phyloP scores from a whole-genome alignment of 805 yeast genomes.

The Cyberlindnera suaveolens region DNA sequence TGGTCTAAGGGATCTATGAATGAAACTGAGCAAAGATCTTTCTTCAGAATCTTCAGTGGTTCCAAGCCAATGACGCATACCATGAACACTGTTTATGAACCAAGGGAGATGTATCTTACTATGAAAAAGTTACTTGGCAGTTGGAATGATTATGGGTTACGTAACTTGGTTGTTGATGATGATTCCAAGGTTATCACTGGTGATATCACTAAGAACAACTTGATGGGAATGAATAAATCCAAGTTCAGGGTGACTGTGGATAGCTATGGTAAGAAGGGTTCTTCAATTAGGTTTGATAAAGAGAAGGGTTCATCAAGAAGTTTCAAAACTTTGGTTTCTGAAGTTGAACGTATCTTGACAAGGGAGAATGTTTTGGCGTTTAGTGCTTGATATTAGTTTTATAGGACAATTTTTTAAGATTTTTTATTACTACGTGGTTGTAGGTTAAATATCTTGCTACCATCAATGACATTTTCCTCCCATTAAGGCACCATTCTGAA shows the following conservation, averaged over 20 bases:
- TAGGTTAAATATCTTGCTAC: neutral
- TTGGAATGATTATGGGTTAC: conserved; percentile 69
- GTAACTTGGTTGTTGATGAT: conserved; percentile 42
- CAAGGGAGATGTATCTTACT: conserved; percentile 58
- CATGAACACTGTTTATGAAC: conserved; percentile 26
- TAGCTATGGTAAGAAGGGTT: conserved; percentile 36
- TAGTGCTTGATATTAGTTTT: conserved; percentile 8
- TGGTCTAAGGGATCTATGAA: conserved; percentile 21
- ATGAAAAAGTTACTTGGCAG: conserved; percentile 53
- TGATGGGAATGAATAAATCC: conserved; percentile 57
- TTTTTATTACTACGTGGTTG: neutral
- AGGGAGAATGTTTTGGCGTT: conserved; percentile 55
- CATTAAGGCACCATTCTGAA: too few species aligned
- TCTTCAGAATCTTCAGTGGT: conserved; percentile 28
- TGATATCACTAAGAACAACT: conserved; percentile 52
- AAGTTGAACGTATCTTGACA: conserved; percentile 56
- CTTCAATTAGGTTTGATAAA: conserved; percentile 53
- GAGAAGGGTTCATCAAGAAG: conserved; percentile 62
- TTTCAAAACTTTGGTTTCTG: conserved; percentile 51
- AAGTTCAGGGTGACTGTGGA: conserved; percentile 51
- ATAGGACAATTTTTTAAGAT: neutral
- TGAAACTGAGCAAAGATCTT: conserved; percentile 11
- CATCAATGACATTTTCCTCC: too few species aligned
- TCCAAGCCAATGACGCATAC: conserved; percentile 19
- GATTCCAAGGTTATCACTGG: conserved; percentile 47